phyloP scores from a whole-genome alignment of 176 grass and related monocot genomes.

The Urochloa ruziziensis region DNA sequence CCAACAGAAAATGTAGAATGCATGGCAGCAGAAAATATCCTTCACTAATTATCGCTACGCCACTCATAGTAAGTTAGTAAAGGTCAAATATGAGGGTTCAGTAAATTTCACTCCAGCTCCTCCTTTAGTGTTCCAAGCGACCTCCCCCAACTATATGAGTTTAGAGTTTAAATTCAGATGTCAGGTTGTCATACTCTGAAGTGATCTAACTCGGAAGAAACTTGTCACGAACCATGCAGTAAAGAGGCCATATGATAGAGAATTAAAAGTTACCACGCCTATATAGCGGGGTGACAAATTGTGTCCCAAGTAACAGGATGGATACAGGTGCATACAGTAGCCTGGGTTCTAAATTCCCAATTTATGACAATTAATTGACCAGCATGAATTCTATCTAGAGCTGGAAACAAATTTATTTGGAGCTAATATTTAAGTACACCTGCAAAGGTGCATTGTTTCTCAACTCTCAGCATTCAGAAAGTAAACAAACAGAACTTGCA shows the following conservation, averaged over 20 bases:
- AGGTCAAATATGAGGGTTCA: neutral
- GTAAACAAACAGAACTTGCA: neutral
- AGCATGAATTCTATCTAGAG: neutral
- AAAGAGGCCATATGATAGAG: neutral
- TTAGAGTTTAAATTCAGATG: too few species aligned
- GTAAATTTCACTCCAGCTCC: neutral
- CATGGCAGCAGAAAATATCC: neutral
- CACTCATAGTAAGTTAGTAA: neutral
- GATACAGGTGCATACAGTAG: neutral
- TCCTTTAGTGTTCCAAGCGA: neutral
- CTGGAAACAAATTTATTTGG: too few species aligned
- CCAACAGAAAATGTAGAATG: neutral
- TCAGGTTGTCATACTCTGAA: too few species aligned
- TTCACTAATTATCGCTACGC: neutral
- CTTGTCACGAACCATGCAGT: neutral
- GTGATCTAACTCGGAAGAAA: too few species aligned
- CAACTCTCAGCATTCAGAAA: neutral
- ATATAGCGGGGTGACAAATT: neutral
- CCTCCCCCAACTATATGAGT: neutral
- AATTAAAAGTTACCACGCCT: neutral
- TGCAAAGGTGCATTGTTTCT: too few species aligned
- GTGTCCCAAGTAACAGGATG: neutral
- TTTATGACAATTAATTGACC: neutral
- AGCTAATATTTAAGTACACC: too few species aligned
- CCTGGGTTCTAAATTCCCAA: neutral